Conservation (phyloP, 805 yeast species). For the Lipomyces lipofer region DNA sequence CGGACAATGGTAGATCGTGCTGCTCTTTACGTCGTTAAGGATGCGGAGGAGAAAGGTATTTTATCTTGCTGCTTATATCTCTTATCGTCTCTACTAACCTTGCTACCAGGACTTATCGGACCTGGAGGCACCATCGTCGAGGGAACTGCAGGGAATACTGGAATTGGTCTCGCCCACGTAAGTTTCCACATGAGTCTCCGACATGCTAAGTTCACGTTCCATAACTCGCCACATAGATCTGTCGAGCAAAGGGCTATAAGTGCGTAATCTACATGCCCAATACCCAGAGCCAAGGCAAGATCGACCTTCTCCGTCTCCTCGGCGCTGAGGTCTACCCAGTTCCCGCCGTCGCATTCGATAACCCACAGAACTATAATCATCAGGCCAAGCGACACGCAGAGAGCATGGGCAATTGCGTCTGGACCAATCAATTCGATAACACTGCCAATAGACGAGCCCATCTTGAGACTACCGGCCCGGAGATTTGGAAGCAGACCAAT, state of each 20-base stretch:
- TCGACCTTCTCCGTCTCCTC: slow-evolving; percentile 67
- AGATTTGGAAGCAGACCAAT: slow-evolving; percentile 79
- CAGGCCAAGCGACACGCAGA: slow-evolving; percentile 82
- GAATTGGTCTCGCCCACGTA: slow-evolving; percentile 79
- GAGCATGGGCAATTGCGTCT: slow-evolving; percentile 69
- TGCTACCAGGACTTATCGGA: slow-evolving; percentile 47
- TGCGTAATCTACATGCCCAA: slow-evolving; percentile 90
- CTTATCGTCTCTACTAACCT: neutral
- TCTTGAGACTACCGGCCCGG: slow-evolving; percentile 88
- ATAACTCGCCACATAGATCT: too few species aligned
- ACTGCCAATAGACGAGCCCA: slow-evolving; percentile 86
- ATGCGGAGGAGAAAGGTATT: slow-evolving; percentile 68
- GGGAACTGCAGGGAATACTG: slow-evolving; percentile 97
- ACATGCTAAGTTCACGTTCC: too few species aligned
- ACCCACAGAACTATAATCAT: slow-evolving; percentile 84
- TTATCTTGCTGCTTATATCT: neutral
- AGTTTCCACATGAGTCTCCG: slow-evolving; percentile 4
- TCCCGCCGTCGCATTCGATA: slow-evolving; percentile 79
- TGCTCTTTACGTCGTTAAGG: slow-evolving; percentile 71
- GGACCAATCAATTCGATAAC: slow-evolving; percentile 93
- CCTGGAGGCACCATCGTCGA: slow-evolving; percentile 88
- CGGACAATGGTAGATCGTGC: slow-evolving; percentile 70
- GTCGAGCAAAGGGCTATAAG: slow-evolving; percentile 79
- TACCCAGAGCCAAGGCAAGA: slow-evolving; percentile 79
- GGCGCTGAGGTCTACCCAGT: slow-evolving; percentile 90